Base-by-base conservation (phyloP, 805 yeast genomes). In the Starmerella geochares region DNA sequence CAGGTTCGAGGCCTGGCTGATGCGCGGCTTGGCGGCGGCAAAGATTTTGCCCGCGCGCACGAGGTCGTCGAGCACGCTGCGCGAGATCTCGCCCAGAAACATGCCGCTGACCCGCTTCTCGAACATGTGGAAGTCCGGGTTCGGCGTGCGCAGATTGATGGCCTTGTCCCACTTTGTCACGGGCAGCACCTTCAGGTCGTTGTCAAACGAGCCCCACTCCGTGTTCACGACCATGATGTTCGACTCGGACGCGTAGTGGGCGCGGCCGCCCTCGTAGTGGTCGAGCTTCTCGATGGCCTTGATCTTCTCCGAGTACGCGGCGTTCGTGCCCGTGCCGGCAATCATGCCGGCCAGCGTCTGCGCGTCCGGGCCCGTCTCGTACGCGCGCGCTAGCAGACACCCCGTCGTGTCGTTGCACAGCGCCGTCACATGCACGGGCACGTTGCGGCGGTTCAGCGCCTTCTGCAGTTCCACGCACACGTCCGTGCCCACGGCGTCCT, bases 151-250 rank as follows among this genome's bases (percentile, higher is more conserved):
- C 55, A 72, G 74, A 65, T 90, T 94, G 56, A 90, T 78, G 24
- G 68, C 71, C 44, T 69, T 66, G 69, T 90, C 98, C 65, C 80
- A 88, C 53, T 78, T 76, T 3, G 95, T 84, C 44, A 71, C 75
- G 53, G 96, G 96, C 55, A 90, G 71, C 36, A 79, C 71, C 57
- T 77, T 72, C 54, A 87, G 72, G 20, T 78, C 80, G 63, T 90
- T 90, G 67, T 90, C 97, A 61, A 88, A 90, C 38, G 96, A 86
- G 55, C 97, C 97, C 96, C 97, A 92, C 68, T 92, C 98, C 41
- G 96, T 88, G 70, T 88, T 88, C 60, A 88, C 76, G 55, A 86
- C 83, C 96, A 88, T 88, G 59, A 75, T 66, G 19, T 63, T 64
- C 23, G 61, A 66, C 41, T 66, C 66, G 16, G 24, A 21, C n/a